A percentile compares a stretch with the other conserved stretches of the same genome.
These are phyloP conservation scores for Olyra latifolia DNA, from an alignment of 176 grass and related monocot genomes.

Conservation along the genomic window DNA sequence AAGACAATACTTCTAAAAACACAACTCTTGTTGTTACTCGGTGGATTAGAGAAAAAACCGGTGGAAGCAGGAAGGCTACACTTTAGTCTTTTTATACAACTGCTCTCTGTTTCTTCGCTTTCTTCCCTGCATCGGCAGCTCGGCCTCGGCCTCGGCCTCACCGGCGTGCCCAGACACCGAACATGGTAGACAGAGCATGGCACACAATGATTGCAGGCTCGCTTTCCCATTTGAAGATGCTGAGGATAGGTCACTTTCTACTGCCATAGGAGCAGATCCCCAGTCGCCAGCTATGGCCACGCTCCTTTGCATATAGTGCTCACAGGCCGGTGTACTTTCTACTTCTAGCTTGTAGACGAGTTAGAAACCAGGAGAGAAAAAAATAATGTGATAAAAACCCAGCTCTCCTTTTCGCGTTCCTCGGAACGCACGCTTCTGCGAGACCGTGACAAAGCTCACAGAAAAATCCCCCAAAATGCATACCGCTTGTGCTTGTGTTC, in stretches of 20 bases:
- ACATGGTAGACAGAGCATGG: slow-evolving; percentile 45
- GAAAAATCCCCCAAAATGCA: background rate
- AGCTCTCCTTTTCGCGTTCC: background rate
- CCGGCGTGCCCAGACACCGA: slow-evolving; percentile 39
- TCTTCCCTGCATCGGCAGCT: slow-evolving; percentile 1
- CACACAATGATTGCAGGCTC: slow-evolving; percentile 65
- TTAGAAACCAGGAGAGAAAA: background rate
- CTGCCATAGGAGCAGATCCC: slow-evolving; percentile 54
- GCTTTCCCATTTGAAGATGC: slow-evolving; percentile 65
- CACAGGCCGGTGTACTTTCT: slow-evolving; percentile 50
- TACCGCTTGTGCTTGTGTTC: background rate
- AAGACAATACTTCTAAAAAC: too few relatives aligned
- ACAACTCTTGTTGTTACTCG: background rate
- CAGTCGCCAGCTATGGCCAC: slow-evolving; percentile 51
- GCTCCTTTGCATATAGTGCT: slow-evolving; percentile 56
- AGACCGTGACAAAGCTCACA: background rate
- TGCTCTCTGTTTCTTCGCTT: background rate
- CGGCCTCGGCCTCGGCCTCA: background rate
- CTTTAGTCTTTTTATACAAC: background rate
- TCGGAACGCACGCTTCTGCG: background rate
- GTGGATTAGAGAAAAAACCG: slow-evolving; percentile 7
- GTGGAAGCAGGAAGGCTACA: background rate
- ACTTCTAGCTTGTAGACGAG: slow-evolving; percentile 4
- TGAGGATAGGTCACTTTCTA: slow-evolving; percentile 71
- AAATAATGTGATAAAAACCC: background rate